phyloP scores from a whole-genome alignment of 2,329 filamentous ascomycete species.

The Penicillium hesseltinei region DNA sequence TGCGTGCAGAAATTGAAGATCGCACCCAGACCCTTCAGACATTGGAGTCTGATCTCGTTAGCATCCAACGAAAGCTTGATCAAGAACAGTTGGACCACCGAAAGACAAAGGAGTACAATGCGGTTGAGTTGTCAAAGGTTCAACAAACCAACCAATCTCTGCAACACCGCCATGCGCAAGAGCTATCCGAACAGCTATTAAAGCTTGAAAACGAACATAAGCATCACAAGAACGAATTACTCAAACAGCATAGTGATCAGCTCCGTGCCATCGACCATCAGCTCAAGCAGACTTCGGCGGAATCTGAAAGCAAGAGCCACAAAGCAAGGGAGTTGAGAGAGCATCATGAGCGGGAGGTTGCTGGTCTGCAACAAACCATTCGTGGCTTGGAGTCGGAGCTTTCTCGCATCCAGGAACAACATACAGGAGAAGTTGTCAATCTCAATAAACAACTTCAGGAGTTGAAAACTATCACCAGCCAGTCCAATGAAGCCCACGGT shows the following conservation, averaged over 20 bases:
- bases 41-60: slow-evolving; percentile 56
- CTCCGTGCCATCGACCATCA: slow-evolving; percentile 49
- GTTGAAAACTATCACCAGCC: slow-evolving; percentile 49
- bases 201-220: slow-evolving; percentile 49
- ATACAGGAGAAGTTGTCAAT: slow-evolving; percentile 58
- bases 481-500: slow-evolving; percentile 61
- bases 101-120: slow-evolving; percentile 59
- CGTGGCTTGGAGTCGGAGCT: slow-evolving; percentile 56
- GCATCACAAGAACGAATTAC: slow-evolving; percentile 41
- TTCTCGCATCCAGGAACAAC: slow-evolving; percentile 49
- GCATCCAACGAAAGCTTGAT: slow-evolving; percentile 56
- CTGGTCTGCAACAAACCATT: slow-evolving; percentile 62
- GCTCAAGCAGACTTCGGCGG: slow-evolving; percentile 44
- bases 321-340: slow-evolving; percentile 33
- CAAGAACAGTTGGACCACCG: slow-evolving; percentile 73
- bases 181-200: slow-evolving; percentile 50
- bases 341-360: slow-evolving; percentile 59
- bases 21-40: slow-evolving; percentile 62
- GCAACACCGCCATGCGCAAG: slow-evolving; percentile 67
- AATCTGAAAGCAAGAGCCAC: slow-evolving; percentile 40
- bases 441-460: slow-evolving; percentile 58
- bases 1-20: slow-evolving; percentile 74
- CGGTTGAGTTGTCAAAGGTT: slow-evolving; percentile 57
- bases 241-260: slow-evolving; percentile 47
- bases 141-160: slow-evolving; percentile 68